Evolutionary conservation across 1,284 basidiomycete genomes (phyloP), one percentile per base, ranked within the genome.

Genomic region (Volvariella volvacea): DNA sequence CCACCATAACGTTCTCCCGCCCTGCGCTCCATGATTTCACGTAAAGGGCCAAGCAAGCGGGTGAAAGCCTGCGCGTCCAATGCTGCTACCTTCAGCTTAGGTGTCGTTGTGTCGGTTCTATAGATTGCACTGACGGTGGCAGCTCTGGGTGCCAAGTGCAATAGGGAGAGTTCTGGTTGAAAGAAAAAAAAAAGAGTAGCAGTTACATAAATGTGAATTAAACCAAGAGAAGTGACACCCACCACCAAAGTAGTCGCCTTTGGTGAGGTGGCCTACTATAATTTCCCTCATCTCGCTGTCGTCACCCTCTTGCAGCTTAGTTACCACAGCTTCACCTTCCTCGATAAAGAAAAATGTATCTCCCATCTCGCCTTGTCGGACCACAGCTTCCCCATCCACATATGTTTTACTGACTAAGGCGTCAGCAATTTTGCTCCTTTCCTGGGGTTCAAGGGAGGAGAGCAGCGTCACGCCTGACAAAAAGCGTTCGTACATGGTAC

Each of bases 301-400:
- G 6, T 78, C 77, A 20, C 67, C 71, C 47, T 69, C 67, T 51
- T 82, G 76, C 34, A 67, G 68, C 71, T 97, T 96, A 46, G 87
- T 87, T 2, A 93, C 93, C 45, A 85, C 72, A 2, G 94, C 95
- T 50, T 88, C 79, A 16, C 95, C 95, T 53, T 91, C 89, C 60
- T 98, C 93, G 43, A 99, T 83, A 53, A 99, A 90, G 74, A 93
- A 99, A 68, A 99, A 99, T 42, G 92, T 93, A 55, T 95, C 90
- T 6, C 96, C 95, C 63, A 88, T 82, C 53, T 99, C 95, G 46
- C 95, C 95, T 62, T 99, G 88, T 42, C 71, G 73, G 45, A 99
- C 89, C 15, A 99, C 89, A 12, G 83, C 77, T 54, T 93, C 83
- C 16, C 92, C 94, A 50, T 90, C 84, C 40, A 77, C 68, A 63